phyloP scores from a whole-genome alignment of 352 stramenopile species.

The Phytophthora cajani region DNA sequence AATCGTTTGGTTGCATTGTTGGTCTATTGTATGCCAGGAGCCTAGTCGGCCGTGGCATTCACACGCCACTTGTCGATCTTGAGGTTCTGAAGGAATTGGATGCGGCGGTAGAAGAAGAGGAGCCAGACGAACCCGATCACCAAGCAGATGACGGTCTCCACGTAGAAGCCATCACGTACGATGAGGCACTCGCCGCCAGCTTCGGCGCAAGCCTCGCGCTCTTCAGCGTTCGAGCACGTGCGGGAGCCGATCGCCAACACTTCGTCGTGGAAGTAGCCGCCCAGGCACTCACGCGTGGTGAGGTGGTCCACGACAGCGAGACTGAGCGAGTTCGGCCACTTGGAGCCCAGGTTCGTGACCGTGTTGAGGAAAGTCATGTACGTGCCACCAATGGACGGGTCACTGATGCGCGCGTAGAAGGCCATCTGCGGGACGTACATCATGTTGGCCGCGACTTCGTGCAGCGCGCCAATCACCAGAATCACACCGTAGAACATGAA shows the following conservation, averaged over 20 bases:
- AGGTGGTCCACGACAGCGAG: conserved; percentile 84
- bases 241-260: conserved; percentile 77
- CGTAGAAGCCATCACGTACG: conserved; percentile 82
- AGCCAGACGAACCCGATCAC: conserved; percentile 77
- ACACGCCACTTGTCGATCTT: conserved; percentile 88
- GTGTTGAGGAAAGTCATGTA: conserved; percentile 99
- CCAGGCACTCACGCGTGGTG: conserved; percentile 81
- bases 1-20: conserved; percentile 9
- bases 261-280: conserved; percentile 70
- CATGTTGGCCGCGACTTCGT: conserved; percentile 90
- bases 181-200: conserved; percentile 78
- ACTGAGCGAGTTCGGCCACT: conserved; percentile 91
- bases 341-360: conserved; percentile 97
- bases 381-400: conserved; percentile 97
- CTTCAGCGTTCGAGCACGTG: conserved; percentile 80
- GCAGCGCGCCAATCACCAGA: conserved; percentile 67
- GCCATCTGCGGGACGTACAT: conserved; percentile 97
- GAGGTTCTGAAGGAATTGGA: conserved; percentile 80
- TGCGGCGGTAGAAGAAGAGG: conserved; percentile 68
- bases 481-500: conserved; percentile 85
- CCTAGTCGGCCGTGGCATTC: conserved; percentile 43
- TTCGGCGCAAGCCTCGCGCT: conserved; percentile 61
- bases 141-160: conserved; percentile 78
- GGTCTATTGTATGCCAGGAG: conserved; percentile 22
- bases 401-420: conserved; percentile 98